Conservation (phyloP, 73 alveolate genomes). For the Paramecium caudatum region DNA sequence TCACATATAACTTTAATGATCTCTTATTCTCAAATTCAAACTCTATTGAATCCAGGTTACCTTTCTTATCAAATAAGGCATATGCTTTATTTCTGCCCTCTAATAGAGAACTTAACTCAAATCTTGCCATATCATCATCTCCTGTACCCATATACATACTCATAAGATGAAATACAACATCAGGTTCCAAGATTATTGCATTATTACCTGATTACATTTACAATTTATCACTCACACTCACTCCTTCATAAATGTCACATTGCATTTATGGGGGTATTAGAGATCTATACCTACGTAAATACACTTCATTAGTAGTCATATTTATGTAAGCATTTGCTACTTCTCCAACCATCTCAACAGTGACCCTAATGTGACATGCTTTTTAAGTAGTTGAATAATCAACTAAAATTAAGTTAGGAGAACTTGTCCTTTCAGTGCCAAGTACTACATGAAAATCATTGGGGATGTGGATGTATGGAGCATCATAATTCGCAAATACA, state of each 20-base stretch:
- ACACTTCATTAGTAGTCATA: neutral
- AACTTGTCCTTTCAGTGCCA: neutral
- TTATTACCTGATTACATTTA: neutral
- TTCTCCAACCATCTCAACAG: conserved; percentile 15
- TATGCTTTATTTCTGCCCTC: neutral
- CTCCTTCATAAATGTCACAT: neutral
- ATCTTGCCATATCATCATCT: conserved; percentile 46
- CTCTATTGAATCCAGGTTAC: conserved; percentile 27
- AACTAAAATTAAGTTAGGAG: neutral
- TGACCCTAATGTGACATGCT: neutral
- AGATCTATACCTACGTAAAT: neutral
- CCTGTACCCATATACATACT: conserved; percentile 54
- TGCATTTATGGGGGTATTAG: neutral
- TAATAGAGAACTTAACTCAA: neutral
- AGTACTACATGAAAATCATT: conserved; percentile 28
- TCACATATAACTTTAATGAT: conserved; percentile 8
- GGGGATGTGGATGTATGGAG: conserved; percentile 39
- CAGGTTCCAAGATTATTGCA: neutral
- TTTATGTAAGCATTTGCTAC: neutral
- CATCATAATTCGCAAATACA: conserved; percentile 39
- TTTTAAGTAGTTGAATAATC: neutral
- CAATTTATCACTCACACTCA: neutral
- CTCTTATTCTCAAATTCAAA: neutral
- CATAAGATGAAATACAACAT: neutral
- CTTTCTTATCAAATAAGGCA: conserved; percentile 25